Percentiles rank a stretch among this genome's conserved stretches.
Evolutionary conservation across 164 flowering plant species (phyloP).

Genomic region (Dillenia suffruticosa): DNA sequence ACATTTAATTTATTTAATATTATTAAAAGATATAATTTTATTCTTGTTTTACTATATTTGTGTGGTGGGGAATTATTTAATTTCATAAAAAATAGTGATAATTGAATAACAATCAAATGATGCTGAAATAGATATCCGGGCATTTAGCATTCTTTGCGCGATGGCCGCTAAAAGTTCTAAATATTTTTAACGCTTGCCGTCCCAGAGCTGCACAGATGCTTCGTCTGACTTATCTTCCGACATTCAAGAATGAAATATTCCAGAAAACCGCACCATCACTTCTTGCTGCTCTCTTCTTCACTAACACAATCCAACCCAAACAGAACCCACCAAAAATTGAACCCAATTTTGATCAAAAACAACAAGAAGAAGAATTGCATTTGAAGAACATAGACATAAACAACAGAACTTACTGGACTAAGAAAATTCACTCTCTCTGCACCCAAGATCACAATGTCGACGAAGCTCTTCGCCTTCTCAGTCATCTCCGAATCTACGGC

Average conservation of each 20-base stretch:
- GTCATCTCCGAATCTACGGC: slow-evolving; percentile 53
- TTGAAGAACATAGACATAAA: slow-evolving; percentile 17
- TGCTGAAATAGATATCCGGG: too few species aligned
- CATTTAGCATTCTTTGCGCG: too few species aligned
- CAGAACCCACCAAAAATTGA: not conserved
- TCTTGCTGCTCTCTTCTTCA: slow-evolving; percentile 15
- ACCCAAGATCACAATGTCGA: slow-evolving; percentile 37
- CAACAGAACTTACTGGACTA: slow-evolving; percentile 53
- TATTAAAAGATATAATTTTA: too few species aligned
- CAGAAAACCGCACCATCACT: slow-evolving; percentile 3
- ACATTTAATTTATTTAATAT: too few species aligned
- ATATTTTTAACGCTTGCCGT: too few species aligned
- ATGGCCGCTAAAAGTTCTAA: too few species aligned
- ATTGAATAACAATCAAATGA: too few species aligned
- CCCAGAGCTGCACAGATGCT: too few species aligned
- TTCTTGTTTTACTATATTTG: too few species aligned
- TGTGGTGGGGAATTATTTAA: too few species aligned
- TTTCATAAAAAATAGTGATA: too few species aligned
- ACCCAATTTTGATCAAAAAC: not conserved
- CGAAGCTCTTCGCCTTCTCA: slow-evolving; percentile 61
- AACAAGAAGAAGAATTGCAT: slow-evolving; percentile 5
- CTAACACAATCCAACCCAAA: not conserved
- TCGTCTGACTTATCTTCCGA: not conserved
- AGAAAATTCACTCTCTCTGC: slow-evolving; percentile 62
- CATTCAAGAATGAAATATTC: slow-evolving; percentile 6